These are phyloP conservation scores for Kwoniella mangroviensis DNA, from an alignment of 768 basidiomycete species.

Conservation along the genomic window DNA sequence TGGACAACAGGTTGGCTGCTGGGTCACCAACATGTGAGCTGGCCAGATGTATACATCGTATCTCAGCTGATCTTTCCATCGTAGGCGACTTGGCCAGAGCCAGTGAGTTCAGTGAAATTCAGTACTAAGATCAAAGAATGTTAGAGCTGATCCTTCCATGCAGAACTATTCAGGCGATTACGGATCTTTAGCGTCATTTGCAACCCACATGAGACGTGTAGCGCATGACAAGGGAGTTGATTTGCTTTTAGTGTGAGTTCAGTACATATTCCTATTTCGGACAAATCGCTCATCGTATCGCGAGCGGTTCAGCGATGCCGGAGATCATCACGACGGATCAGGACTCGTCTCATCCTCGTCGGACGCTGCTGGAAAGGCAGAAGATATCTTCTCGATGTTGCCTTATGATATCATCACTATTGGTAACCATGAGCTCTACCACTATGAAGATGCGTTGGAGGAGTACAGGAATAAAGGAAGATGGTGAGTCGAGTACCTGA, in stretches of 20 bases:
- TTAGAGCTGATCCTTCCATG: background rate
- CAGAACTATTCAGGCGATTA: constrained; percentile 64
- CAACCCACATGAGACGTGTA: constrained; percentile 75
- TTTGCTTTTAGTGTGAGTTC: constrained; percentile 72
- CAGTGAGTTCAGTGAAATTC: constrained; percentile 35
- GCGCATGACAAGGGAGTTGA: constrained; percentile 78
- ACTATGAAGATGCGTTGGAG: constrained; percentile 46
- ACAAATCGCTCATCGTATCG: constrained; percentile 17
- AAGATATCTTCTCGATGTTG: constrained; percentile 71
- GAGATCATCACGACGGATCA: constrained; percentile 58
- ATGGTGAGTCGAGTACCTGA: constrained; percentile 39
- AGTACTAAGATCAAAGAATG: background rate
- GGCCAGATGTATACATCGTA: constrained; percentile 4
- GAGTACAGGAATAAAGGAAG: constrained; percentile 36
- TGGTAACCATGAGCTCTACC: constrained; percentile 88
- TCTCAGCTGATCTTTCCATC: constrained; percentile 4
- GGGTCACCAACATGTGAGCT: constrained; percentile 69
- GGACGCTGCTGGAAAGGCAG: constrained; percentile 59
- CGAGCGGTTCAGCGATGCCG: constrained; percentile 59
- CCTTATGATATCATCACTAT: constrained; percentile 83
- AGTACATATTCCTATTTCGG: constrained; percentile 62
- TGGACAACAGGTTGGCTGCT: constrained; percentile 66
- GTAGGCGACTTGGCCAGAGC: constrained; percentile 57
- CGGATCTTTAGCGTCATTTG: constrained; percentile 88
- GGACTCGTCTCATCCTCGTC: constrained; percentile 51